Evolutionary conservation across 2,329 filamentous ascomycete genomes (phyloP).

Genomic region (Colletotrichum acutatum): DNA sequence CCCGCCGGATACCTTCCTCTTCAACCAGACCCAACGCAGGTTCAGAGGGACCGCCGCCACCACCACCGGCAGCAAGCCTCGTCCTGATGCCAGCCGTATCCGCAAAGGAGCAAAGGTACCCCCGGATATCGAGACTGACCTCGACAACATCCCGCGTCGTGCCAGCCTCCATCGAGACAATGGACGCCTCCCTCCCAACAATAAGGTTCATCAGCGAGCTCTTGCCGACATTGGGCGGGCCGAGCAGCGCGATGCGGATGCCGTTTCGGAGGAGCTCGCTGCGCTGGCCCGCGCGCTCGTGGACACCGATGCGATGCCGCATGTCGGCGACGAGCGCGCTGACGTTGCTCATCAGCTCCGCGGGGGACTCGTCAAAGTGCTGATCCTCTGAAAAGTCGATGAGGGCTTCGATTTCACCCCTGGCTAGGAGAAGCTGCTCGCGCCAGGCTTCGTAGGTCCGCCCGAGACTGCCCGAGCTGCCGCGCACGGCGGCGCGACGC

Average conservation of each 20-base stretch:
- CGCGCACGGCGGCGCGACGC: constrained; percentile 84
- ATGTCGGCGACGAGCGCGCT: constrained; percentile 71
- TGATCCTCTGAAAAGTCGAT: constrained; percentile 99
- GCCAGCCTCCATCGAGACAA: constrained; percentile 91
- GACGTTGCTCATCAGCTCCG: constrained; percentile 77
- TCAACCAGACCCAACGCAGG: constrained; percentile 77
- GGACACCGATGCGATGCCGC: constrained; percentile 70
- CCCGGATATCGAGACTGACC: constrained; percentile 87
- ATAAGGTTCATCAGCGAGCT: constrained; percentile 92
- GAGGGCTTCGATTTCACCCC: constrained; percentile 92
- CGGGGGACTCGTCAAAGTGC: constrained; percentile 90
- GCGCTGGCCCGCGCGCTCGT: constrained; percentile 81
- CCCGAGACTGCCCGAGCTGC: constrained; percentile 76
- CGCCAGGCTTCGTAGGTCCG: constrained; percentile 87
- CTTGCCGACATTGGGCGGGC: constrained; percentile 94
- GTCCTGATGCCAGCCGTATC: constrained; percentile 91
- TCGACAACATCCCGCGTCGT: constrained; percentile 96
- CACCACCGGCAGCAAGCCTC: constrained; percentile 37
- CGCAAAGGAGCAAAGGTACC: constrained; percentile 92
- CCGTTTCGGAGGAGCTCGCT: constrained; percentile 87
- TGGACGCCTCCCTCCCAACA: constrained; percentile 92
- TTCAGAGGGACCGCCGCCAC: constrained; percentile 38
- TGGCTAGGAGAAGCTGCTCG: constrained; percentile 77
- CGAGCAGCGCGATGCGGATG: constrained; percentile 86
- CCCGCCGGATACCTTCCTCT: constrained; percentile 88